phyloP scores from a whole-genome alignment of 2,329 filamentous ascomycete species.

The Cladosporium cucumerinum region DNA sequence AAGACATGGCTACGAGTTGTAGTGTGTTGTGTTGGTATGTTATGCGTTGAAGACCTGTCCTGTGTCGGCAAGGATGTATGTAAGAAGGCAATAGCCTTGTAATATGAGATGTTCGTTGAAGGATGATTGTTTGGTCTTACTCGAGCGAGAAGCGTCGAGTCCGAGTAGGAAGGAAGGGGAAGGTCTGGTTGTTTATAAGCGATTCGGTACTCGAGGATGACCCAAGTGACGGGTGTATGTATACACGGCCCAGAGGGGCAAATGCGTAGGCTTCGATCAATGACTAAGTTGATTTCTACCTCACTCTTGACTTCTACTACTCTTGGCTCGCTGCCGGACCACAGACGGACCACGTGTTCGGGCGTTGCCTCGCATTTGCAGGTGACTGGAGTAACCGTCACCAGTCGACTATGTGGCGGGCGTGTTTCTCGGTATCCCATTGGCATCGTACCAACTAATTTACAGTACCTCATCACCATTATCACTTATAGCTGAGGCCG shows the following conservation, averaged over 20 bases:
- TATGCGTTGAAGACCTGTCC: neutral
- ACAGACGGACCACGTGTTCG: neutral
- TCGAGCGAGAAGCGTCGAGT: slow-evolving; percentile 5
- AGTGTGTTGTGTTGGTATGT: neutral
- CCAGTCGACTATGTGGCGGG: neutral
- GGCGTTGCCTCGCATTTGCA: neutral
- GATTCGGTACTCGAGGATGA: neutral
- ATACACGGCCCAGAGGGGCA: neutral
- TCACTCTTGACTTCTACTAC: neutral
- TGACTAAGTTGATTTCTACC: slow-evolving; percentile 1
- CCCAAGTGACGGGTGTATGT: neutral
- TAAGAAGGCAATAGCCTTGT: neutral
- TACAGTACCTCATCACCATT: neutral
- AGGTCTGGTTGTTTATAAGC: neutral
- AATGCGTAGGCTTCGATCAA: neutral
- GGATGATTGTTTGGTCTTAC: slow-evolving; percentile 2
- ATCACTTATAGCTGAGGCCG: neutral
- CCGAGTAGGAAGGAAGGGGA: neutral
- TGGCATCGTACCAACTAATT: neutral
- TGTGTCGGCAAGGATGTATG: neutral
- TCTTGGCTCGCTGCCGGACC: neutral
- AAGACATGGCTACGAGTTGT: neutral
- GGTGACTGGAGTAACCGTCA: neutral
- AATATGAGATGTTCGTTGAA: slow-evolving; percentile 1
- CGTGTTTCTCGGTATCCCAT: neutral